Percentiles rank a stretch among this genome's conserved stretches.
Evolutionary conservation across 768 basidiomycete genomes (phyloP).

Genomic region (Gloeostereum incarnatum): DNA sequence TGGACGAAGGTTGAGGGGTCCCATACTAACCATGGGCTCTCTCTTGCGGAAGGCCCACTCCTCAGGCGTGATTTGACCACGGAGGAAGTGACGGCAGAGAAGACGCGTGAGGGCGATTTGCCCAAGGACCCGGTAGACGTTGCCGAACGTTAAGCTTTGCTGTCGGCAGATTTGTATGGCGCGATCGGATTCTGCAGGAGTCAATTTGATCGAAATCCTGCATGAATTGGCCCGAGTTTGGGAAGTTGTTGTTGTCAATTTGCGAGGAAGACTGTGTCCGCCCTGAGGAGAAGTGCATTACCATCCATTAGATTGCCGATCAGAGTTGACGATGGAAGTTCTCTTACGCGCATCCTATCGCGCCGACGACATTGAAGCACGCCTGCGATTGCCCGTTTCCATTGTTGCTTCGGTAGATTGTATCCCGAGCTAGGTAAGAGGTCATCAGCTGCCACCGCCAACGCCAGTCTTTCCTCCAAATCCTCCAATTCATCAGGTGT

Average conservation of each 20-base stretch:
- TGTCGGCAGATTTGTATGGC: conserved; percentile 30
- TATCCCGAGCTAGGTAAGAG: conserved; percentile 22
- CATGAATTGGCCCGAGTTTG: conserved; percentile 26
- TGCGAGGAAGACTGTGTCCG: conserved; percentile 46
- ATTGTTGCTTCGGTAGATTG: conserved; percentile 26
- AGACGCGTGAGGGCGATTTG: conserved; percentile 46
- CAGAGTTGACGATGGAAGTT: neutral
- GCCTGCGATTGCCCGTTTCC: conserved; percentile 33
- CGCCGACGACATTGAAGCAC: conserved; percentile 24
- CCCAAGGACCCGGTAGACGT: conserved; percentile 35
- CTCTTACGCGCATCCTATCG: conserved; percentile 25
- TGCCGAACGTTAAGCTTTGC: conserved; percentile 39
- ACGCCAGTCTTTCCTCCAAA: conserved; percentile 28
- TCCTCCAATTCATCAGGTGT: conserved; percentile 5
- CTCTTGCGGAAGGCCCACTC: conserved; percentile 45
- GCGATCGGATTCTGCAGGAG: conserved; percentile 16
- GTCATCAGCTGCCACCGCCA: conserved; percentile 28
- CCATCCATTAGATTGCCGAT: neutral
- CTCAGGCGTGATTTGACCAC: conserved; percentile 34
- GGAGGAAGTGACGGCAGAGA: conserved; percentile 34
- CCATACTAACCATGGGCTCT: conserved; percentile 38
- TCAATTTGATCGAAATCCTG: conserved; percentile 13
- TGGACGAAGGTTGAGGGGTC: conserved; percentile 42
- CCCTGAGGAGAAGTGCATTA: conserved; percentile 25
- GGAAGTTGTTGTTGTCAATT: conserved; percentile 21